phyloP scores from a whole-genome alignment of 2,329 filamentous ascomycete species.

The Pseudocercospora pini-densiflorae region DNA sequence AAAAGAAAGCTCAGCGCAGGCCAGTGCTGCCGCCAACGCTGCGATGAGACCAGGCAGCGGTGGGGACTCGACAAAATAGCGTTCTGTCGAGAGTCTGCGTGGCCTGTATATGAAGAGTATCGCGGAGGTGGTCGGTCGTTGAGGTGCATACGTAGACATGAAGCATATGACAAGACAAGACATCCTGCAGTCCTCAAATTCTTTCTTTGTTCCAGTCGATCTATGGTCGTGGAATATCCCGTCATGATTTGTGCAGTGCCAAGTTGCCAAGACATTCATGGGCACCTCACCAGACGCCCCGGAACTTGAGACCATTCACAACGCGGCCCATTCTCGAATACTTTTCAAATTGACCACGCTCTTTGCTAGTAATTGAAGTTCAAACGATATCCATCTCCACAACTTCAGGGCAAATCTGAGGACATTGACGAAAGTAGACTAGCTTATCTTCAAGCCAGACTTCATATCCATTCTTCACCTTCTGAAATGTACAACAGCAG shows the following conservation, averaged over 20 bases:
- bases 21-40: background rate
- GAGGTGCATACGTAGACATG: background rate
- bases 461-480: background rate
- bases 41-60: conserved; percentile 15
- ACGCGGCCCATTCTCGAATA: background rate
- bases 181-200: background rate
- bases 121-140: background rate
- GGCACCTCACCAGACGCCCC: too few relatives aligned
- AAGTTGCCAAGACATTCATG: background rate
- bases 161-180: background rate
- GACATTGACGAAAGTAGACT: background rate
- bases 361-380: background rate
- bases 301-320: background rate
- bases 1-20: conserved; percentile 33
- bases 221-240: too few relatives aligned
- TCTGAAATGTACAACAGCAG: background rate
- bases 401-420: background rate
- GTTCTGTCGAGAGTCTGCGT: background rate
- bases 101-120: background rate
- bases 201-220: background rate
- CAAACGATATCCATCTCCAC: background rate
- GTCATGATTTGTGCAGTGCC: too few relatives aligned
- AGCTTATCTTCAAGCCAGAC: background rate
- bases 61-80: conserved; percentile 21
- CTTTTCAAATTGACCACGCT: background rate